Percentiles rank a stretch among this genome's conserved stretches.
phyloP scores from a whole-genome alignment of 805 yeast genomes.

The Ogataea neopini region DNA sequence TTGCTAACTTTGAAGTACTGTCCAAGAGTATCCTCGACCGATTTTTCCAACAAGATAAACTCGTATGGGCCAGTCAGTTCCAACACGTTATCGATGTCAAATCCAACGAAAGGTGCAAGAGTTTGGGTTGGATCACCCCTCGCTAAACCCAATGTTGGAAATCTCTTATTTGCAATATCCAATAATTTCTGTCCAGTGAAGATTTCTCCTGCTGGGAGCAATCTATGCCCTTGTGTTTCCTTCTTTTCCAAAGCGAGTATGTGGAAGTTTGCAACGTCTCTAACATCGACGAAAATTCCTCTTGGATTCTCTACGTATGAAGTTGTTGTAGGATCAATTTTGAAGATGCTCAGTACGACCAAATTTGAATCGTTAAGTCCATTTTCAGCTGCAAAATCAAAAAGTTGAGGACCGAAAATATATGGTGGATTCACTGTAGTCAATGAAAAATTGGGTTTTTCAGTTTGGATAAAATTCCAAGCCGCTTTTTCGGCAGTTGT shows the following conservation, averaged over 20 bases:
- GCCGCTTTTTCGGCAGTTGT: conserved; percentile 44
- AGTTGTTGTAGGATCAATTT: not conserved
- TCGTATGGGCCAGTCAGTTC: not conserved
- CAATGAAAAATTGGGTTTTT: conserved; percentile 31
- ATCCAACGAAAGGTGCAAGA: not conserved
- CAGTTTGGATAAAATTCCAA: conserved; percentile 39
- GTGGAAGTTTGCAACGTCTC: conserved; percentile 3
- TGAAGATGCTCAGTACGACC: not conserved
- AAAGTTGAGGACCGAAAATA: conserved; percentile 9
- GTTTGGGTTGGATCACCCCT: conserved; percentile 2
- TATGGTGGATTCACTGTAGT: conserved; percentile 38
- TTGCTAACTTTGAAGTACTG: not conserved
- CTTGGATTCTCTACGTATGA: not conserved
- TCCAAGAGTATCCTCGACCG: not conserved
- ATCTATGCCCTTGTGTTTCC: not conserved
- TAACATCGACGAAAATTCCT: not conserved
- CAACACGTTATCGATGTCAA: not conserved
- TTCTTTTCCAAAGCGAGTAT: not conserved
- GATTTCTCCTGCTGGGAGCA: not conserved
- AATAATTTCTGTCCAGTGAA: not conserved
- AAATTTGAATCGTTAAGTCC: not conserved
- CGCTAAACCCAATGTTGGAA: not conserved
- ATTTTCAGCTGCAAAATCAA: conserved; percentile 17
- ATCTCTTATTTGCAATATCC: not conserved
- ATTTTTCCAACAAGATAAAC: not conserved